phyloP scores from a whole-genome alignment of 495 filamentous ascomycete genomes.

The Copromyces sp. region DNA sequence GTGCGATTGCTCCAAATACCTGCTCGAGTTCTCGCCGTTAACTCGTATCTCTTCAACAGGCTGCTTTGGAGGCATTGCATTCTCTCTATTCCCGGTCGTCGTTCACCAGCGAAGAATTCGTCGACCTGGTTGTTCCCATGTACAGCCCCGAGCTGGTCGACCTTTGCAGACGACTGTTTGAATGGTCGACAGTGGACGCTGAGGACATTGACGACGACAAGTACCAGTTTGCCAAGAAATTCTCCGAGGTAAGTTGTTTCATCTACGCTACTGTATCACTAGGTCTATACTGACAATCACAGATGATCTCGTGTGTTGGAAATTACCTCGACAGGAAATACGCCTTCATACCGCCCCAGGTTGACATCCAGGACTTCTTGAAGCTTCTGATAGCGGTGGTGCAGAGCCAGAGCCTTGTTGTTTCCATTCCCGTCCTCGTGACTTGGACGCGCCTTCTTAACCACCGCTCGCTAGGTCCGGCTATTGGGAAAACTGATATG shows the following conservation, averaged over 20 bases:
- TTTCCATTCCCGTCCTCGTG: conserved; percentile 88
- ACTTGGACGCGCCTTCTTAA: conserved; percentile 74
- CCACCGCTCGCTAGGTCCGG: conserved; percentile 53
- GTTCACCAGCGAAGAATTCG: conserved; percentile 70
- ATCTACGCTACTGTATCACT: background rate
- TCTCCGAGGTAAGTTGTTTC: conserved; percentile 62
- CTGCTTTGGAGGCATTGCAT: conserved; percentile 74
- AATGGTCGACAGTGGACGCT: conserved; percentile 72
- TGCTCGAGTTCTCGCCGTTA: conserved; percentile 3
- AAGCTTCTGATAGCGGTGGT: conserved; percentile 68
- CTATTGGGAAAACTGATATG: conserved; percentile 52
- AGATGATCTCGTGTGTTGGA: conserved; percentile 79
- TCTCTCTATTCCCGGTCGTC: conserved; percentile 64
- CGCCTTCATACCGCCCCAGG: conserved; percentile 39
- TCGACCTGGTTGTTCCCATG: conserved; percentile 67
- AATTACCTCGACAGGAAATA: conserved; percentile 72
- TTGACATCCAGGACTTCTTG: conserved; percentile 66
- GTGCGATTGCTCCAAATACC: conserved; percentile 10
- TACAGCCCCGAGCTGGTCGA: conserved; percentile 58
- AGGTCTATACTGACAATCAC: conserved; percentile 14
- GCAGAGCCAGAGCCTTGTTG: conserved; percentile 75
- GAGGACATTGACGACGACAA: conserved; percentile 79
- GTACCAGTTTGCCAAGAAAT: conserved; percentile 84
- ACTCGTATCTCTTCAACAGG: conserved; percentile 34
- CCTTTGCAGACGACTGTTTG: conserved; percentile 64